Evolutionary conservation across 495 filamentous ascomycete species (phyloP).

Genomic region (Aspergillus panamensis): DNA sequence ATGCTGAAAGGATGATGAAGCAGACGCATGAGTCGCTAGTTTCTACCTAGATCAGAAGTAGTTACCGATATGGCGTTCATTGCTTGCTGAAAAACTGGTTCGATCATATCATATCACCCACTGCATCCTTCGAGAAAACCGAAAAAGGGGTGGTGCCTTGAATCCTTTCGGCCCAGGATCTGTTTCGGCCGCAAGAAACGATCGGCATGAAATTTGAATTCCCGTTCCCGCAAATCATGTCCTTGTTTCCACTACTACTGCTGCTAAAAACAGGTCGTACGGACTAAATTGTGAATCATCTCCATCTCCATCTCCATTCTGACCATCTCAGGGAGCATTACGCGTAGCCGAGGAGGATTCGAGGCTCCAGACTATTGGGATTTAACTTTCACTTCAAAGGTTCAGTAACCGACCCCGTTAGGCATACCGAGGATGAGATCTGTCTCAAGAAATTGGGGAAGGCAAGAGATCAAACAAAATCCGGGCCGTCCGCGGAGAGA

Average conservation of each 20-base stretch:
- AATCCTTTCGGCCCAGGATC: background rate
- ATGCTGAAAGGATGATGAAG: background rate
- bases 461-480: too few species aligned
- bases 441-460: too few species aligned
- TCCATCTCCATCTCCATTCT: background rate
- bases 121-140: background rate
- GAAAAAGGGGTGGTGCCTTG: too few species aligned
- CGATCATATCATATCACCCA: background rate
- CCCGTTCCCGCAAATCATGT: background rate
- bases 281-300: too few species aligned
- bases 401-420: too few species aligned
- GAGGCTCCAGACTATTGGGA: too few species aligned
- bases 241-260: background rate
- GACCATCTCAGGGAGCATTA: too few species aligned
- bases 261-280: background rate
- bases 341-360: too few species aligned
- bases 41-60: background rate
- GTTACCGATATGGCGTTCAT: background rate
- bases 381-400: too few species aligned
- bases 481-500: too few species aligned
- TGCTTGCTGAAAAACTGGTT: background rate
- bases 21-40: background rate
- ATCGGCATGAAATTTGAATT: background rate
- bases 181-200: background rate
- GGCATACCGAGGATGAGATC: too few species aligned